Percentiles rank a stretch among this genome's conserved stretches.
phyloP scores from a whole-genome alignment of 2,329 filamentous ascomycete genomes.

The Rhinocladiella similis region DNA sequence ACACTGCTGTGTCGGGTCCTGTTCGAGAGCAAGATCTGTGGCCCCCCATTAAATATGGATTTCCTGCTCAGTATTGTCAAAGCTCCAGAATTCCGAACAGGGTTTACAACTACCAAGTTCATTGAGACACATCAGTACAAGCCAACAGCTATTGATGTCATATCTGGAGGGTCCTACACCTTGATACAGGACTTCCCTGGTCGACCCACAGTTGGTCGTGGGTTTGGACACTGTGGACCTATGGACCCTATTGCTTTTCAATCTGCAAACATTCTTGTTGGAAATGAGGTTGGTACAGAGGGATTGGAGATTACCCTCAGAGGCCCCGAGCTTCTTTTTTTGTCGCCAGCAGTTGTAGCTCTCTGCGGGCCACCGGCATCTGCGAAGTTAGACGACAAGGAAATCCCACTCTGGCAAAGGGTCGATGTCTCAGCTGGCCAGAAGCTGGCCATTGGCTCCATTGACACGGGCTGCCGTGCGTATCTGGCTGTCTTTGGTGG shows the following conservation, averaged over 20 bases:
- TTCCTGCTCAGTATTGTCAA: conserved; percentile 53
- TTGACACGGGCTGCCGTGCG: not conserved
- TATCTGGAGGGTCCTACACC: conserved; percentile 58
- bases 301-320: conserved; percentile 60
- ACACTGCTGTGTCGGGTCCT: conserved; percentile 46
- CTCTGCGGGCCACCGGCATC: conserved; percentile 57
- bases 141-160: conserved; percentile 55
- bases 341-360: conserved; percentile 53
- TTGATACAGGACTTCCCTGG: conserved; percentile 60
- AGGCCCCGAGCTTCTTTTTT: conserved; percentile 59
- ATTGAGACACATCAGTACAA: conserved; percentile 45
- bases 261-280: conserved; percentile 60
- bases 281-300: conserved; percentile 53
- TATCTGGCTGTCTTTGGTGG: not conserved
- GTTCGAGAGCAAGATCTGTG: conserved; percentile 47
- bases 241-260: conserved; percentile 62
- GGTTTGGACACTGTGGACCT: conserved; percentile 59
- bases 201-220: conserved; percentile 55
- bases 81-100: conserved; percentile 45
- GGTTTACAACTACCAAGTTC: conserved; percentile 58
- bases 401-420: conserved; percentile 6
- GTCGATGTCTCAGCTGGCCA: conserved; percentile 50
- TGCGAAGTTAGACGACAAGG: conserved; percentile 48
- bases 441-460: conserved; percentile 39
- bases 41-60: conserved; percentile 58